These are phyloP conservation scores for Durusdinium trenchii DNA, from an alignment of 73 alveolate species.

Conservation along the genomic window DNA sequence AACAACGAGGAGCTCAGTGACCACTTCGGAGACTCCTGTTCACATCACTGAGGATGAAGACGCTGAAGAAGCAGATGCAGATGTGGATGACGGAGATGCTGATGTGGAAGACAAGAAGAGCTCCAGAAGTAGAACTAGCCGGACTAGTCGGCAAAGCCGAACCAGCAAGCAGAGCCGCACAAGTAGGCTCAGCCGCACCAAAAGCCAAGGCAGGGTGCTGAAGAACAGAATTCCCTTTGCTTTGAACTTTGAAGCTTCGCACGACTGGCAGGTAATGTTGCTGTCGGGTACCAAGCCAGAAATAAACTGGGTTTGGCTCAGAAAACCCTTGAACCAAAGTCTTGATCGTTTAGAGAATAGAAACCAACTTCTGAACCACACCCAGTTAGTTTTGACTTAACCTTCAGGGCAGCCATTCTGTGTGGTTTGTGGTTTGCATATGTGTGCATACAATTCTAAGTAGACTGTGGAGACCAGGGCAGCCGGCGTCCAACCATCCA, in stretches of 20 bases:
- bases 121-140: not conserved
- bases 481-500: constrained; percentile 74
- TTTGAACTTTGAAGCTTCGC: no score
- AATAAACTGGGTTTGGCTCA: no score
- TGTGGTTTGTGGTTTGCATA: not conserved
- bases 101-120: constrained; percentile 31
- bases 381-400: no score
- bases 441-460: not conserved
- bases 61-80: constrained; percentile 17
- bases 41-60: constrained; percentile 9
- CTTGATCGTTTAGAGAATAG: no score
- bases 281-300: no score
- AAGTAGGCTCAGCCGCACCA: constrained; percentile 25
- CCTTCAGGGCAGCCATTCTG: no score
- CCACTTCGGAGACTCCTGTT: not conserved
- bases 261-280: no score
- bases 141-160: constrained; percentile 40
- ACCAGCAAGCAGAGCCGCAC: not conserved
- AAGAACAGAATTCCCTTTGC: not conserved
- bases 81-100: constrained; percentile 1
- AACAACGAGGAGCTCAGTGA: not conserved
- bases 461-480: not conserved
- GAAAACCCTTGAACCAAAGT: no score
- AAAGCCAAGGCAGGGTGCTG: constrained; percentile 31
- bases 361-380: no score